phyloP scores from a whole-genome alignment of 1,284 basidiomycete species.

The Anthracocystis panici-leucophaei region DNA sequence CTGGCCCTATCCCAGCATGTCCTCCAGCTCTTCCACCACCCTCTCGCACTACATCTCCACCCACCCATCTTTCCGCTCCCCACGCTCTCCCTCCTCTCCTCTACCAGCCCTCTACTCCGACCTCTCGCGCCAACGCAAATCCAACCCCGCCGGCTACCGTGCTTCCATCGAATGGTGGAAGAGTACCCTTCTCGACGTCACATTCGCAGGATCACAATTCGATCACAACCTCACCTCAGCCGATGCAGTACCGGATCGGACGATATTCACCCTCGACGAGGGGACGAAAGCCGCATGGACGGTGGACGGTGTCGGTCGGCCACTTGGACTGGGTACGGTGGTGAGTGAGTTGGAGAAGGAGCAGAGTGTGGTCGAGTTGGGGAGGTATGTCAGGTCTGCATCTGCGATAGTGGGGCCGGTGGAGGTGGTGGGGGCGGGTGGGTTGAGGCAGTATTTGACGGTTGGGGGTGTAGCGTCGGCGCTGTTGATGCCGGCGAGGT shows the following conservation, averaged over 20 bases:
- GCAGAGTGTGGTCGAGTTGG: conserved; percentile 73
- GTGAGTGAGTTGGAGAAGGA: conserved; percentile 70
- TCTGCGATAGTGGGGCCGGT: conserved; percentile 73
- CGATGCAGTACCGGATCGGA: conserved; percentile 1
- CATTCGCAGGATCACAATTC: conserved; percentile 66
- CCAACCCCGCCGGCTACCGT: conserved; percentile 84
- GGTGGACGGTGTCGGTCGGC: conserved; percentile 76
- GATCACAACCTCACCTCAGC: neutral
- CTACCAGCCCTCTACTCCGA: conserved; percentile 89
- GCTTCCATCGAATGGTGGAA: conserved; percentile 91
- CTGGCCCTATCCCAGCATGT: neutral
- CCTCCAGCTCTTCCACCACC: conserved; percentile 5
- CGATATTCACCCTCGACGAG: conserved; percentile 76
- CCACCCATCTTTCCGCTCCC: conserved; percentile 35
- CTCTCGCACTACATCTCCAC: conserved; percentile 33
- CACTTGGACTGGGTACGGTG: conserved; percentile 82
- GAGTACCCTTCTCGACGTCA: conserved; percentile 76
- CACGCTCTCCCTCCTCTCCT: conserved; percentile 36
- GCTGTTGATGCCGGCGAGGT: conserved; percentile 70
- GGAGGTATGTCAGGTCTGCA: conserved; percentile 75
- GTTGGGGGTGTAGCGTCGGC: conserved; percentile 17
- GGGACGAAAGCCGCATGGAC: conserved; percentile 43
- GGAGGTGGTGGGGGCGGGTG: neutral
- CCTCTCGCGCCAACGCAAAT: conserved; percentile 82
- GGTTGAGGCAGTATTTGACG: conserved; percentile 22